These are phyloP conservation scores for Pseudogymnoascus sp. DNA, from an alignment of 2,329 filamentous ascomycete genomes.

Conservation along the genomic window DNA sequence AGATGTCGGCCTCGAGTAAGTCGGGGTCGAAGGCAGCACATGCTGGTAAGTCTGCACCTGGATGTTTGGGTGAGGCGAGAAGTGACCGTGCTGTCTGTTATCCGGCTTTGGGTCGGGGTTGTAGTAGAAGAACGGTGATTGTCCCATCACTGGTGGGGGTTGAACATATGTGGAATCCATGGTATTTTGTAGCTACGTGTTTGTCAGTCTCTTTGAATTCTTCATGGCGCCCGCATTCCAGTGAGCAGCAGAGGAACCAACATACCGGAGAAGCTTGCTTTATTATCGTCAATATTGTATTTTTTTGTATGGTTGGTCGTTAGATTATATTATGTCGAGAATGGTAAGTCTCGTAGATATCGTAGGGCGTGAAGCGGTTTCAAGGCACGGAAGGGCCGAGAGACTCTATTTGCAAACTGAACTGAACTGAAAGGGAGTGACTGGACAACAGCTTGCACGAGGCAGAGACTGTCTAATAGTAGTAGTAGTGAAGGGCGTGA, in stretches of 20 bases:
- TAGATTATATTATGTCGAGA: neutral
- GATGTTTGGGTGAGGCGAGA: constrained; percentile 50
- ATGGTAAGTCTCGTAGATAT: constrained; percentile 2
- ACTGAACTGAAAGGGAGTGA: constrained; percentile 27
- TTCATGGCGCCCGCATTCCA: constrained; percentile 17
- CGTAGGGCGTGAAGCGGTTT: constrained; percentile 9
- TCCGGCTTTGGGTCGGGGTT: constrained; percentile 66
- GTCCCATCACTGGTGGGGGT: constrained; percentile 50
- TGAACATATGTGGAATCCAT: constrained; percentile 27
- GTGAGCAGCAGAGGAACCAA: constrained; percentile 10
- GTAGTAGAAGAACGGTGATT: constrained; percentile 81
- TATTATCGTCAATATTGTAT: constrained; percentile 12
- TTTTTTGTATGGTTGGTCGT: constrained; percentile 5
- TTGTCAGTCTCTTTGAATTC: constrained; percentile 21
- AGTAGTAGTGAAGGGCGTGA: constrained; percentile 22
- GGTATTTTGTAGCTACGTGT: constrained; percentile 11
- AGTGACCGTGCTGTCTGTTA: constrained; percentile 66
- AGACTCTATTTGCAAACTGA: constrained; percentile 1
- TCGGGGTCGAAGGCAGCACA: constrained; percentile 52
- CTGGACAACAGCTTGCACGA: constrained; percentile 27
- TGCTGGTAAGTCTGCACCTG: constrained; percentile 44
- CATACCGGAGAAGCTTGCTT: constrained; percentile 14
- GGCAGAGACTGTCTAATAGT: constrained; percentile 26
- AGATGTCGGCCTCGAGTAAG: constrained; percentile 57
- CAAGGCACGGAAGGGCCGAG: constrained; percentile 15